Evolutionary conservation across 306 rosid genomes (phyloP).

Genomic region (Inga laurina): DNA sequence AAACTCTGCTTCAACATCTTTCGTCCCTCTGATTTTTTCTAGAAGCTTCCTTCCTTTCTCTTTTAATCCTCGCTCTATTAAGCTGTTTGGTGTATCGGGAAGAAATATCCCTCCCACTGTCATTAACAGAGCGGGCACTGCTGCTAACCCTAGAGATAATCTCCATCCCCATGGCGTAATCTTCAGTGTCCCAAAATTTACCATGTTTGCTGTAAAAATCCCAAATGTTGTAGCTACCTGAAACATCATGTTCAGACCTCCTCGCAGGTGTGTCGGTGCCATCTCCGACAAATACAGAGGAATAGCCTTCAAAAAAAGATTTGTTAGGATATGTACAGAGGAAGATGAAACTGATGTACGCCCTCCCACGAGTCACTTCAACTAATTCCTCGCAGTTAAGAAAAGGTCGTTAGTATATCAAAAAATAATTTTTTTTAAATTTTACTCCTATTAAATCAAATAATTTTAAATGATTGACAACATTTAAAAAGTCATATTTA

Average conservation of each 20-base stretch:
- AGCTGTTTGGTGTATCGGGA: conserved; percentile 72
- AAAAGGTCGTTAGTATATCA: no score
- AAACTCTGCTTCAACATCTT: conserved; percentile 57
- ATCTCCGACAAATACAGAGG: conserved; percentile 69
- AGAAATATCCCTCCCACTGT: conserved; percentile 61
- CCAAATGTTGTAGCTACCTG: conserved; percentile 68
- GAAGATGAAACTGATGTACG: background rate
- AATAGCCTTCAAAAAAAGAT: conserved; percentile 47
- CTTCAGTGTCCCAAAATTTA: conserved; percentile 61
- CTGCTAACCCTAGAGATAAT: conserved; percentile 67
- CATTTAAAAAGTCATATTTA: no score
- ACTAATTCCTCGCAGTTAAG: no score
- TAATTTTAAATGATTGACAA: no score
- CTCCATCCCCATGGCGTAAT: conserved; percentile 70
- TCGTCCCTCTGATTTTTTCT: conserved; percentile 57
- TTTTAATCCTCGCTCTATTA: conserved; percentile 47
- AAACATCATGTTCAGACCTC: conserved; percentile 71
- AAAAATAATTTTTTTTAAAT: no score
- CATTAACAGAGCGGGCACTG: conserved; percentile 56
- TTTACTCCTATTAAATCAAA: no score
- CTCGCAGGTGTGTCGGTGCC: conserved; percentile 74
- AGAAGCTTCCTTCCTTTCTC: conserved; percentile 50
- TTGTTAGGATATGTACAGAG: no score
- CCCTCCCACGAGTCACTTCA: no score
- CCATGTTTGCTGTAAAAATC: conserved; percentile 72